phyloP scores from a whole-genome alignment of 192 early-diverging fungal genomes.

The Podila clonocystis region DNA sequence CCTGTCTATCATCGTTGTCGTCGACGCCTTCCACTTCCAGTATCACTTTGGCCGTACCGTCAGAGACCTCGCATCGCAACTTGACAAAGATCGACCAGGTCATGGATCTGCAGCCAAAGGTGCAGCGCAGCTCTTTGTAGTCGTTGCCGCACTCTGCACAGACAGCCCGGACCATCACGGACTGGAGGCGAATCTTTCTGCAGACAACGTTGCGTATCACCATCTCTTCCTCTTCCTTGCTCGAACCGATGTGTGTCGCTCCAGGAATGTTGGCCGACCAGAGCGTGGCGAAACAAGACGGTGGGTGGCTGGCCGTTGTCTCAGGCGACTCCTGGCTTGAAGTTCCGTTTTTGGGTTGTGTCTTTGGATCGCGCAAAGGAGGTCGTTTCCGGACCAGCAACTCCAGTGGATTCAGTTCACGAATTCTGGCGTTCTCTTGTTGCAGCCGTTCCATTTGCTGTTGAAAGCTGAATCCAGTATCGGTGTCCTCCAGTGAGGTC shows the following conservation, averaged over 20 bases:
- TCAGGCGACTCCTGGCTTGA: too few species aligned
- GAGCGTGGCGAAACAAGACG: not conserved
- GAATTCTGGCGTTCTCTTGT: too few species aligned
- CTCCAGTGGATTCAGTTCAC: too few species aligned
- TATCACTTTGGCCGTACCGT: not conserved
- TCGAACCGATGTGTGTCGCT: not conserved
- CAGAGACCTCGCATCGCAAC: not conserved
- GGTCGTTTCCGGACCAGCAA: too few species aligned
- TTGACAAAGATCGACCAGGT: not conserved
- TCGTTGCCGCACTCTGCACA: slow-evolving; percentile 1
- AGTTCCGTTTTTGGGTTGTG: too few species aligned
- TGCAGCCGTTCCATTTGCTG: too few species aligned
- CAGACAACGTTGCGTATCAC: not conserved
- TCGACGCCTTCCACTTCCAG: not conserved
- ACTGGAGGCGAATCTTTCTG: not conserved
- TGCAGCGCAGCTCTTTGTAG: not conserved
- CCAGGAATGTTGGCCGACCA: not conserved
- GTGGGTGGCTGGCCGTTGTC: too few species aligned
- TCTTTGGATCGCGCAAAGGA: too few species aligned
- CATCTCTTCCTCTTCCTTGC: not conserved
- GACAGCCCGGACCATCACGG: not conserved
- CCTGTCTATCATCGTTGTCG: not conserved
- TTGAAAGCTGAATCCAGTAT: too few species aligned
- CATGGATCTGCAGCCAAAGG: not conserved
- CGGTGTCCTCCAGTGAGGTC: too few species aligned